A percentile compares a stretch with the other conserved stretches of the same genome.
Evolutionary conservation across 768 basidiomycete genomes (phyloP).

Genomic region (Amanita rubescens): DNA sequence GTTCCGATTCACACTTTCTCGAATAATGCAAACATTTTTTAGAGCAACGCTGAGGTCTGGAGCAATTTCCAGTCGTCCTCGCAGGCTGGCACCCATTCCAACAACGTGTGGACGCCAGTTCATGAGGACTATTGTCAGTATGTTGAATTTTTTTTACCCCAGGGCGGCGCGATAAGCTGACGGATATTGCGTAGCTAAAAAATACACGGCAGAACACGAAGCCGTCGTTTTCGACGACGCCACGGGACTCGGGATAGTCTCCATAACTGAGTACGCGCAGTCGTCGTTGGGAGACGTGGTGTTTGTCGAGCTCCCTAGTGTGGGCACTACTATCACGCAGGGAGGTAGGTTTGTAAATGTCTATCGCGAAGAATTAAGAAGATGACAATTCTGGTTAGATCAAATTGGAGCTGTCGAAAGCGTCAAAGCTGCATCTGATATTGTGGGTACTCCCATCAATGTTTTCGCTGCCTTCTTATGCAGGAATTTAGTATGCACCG

Average conservation of each 20-base stretch:
- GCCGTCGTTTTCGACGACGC: slow-evolving; percentile 69
- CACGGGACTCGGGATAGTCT: slow-evolving; percentile 71
- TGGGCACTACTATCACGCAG: slow-evolving; percentile 54
- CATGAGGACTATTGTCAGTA: slow-evolving; percentile 55
- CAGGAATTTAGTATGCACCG: slow-evolving; percentile 68
- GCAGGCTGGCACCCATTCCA: not conserved
- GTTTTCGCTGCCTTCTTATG: slow-evolving; percentile 8
- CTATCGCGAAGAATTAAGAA: not conserved
- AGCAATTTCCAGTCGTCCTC: not conserved
- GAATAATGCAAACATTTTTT: slow-evolving; percentile 5
- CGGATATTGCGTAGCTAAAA: slow-evolving; percentile 44
- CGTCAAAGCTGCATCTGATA: slow-evolving; percentile 94
- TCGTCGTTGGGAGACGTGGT: slow-evolving; percentile 91
- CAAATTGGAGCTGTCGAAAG: slow-evolving; percentile 91
- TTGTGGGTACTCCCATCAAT: slow-evolving; percentile 36
- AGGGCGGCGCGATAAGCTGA: not conserved
- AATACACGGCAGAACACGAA: slow-evolving; percentile 87
- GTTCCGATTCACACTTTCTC: slow-evolving; percentile 9
- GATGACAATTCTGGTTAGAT: slow-evolving; percentile 34
- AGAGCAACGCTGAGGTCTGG: not conserved
- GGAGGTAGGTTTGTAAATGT: slow-evolving; percentile 53
- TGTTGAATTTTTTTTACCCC: slow-evolving; percentile 21
- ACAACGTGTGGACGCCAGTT: slow-evolving; percentile 12
- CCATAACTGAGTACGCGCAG: slow-evolving; percentile 91
- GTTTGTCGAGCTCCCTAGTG: slow-evolving; percentile 81